Evolutionary conservation across 1,284 basidiomycete species (phyloP).

Genomic region (Bjerkandera adusta): DNA sequence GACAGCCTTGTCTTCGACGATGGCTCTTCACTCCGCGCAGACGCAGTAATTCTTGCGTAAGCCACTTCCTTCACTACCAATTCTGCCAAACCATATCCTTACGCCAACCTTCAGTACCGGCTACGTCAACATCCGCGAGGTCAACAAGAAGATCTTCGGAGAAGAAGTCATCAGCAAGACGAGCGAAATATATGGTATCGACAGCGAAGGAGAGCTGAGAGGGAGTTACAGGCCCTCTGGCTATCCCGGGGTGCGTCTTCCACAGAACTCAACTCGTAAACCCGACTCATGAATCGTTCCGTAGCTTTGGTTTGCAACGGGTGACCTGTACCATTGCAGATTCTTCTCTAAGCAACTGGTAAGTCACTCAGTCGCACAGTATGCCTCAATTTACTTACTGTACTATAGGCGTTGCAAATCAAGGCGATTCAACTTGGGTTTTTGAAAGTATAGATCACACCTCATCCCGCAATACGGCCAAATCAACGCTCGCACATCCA

Average conservation of each 20-base stretch:
- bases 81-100: neutral
- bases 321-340: too few species aligned
- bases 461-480: neutral
- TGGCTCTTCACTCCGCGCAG: conserved; percentile 46
- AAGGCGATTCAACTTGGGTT: conserved; percentile 1
- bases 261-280: too few species aligned
- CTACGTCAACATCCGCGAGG: conserved; percentile 28
- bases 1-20: conserved; percentile 60
- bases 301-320: neutral
- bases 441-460: neutral
- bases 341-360: too few species aligned
- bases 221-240: conserved; percentile 33
- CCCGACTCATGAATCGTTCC: neutral
- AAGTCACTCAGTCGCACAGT: too few species aligned
- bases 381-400: too few species aligned
- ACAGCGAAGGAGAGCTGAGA: conserved; percentile 54
- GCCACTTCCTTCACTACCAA: neutral
- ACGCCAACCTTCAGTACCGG: conserved; percentile 8
- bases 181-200: conserved; percentile 50
- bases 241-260: conserved; percentile 30
- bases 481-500: too few species aligned
- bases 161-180: conserved; percentile 44
- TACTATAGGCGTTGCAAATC: neutral
- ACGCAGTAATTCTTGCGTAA: neutral
- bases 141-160: conserved; percentile 42